These are phyloP conservation scores for Xylaria sp. DNA, from an alignment of 2,329 filamentous ascomycete genomes.

Conservation along the genomic window DNA sequence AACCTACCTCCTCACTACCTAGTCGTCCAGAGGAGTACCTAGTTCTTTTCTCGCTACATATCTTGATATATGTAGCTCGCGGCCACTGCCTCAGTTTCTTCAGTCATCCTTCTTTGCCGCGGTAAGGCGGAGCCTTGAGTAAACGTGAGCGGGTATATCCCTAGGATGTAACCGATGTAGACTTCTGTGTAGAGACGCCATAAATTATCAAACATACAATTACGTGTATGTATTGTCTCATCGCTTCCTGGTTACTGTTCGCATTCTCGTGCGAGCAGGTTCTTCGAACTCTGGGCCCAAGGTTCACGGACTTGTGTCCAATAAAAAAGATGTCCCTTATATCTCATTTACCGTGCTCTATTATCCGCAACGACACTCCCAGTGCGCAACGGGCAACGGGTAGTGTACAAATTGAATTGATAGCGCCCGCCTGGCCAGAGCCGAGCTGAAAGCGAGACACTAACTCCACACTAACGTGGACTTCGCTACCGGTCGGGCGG, in stretches of 20 bases:
- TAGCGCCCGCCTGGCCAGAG: no score
- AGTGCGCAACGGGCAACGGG: no score
- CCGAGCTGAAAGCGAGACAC: neutral
- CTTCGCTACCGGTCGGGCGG: neutral
- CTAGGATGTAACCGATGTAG: neutral
- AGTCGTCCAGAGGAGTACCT: no score
- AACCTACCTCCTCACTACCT: no score
- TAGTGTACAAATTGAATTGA: no score
- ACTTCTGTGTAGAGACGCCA: neutral
- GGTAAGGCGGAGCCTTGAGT: no score
- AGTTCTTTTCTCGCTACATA: neutral
- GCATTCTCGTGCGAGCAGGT: neutral
- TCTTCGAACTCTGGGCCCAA: neutral
- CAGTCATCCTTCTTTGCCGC: no score
- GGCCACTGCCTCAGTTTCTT: neutral
- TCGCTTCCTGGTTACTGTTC: constrained; percentile 17
- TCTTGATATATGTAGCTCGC: neutral
- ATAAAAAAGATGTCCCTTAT: no score
- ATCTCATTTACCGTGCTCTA: no score
- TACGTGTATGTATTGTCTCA: constrained; percentile 1
- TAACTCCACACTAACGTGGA: neutral
- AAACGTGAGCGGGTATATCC: no score
- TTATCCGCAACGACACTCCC: no score
- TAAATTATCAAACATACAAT: neutral
- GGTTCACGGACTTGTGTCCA: neutral